Conservation (phyloP, 1,139 yeast species). For the Zygoascus sp. region DNA sequence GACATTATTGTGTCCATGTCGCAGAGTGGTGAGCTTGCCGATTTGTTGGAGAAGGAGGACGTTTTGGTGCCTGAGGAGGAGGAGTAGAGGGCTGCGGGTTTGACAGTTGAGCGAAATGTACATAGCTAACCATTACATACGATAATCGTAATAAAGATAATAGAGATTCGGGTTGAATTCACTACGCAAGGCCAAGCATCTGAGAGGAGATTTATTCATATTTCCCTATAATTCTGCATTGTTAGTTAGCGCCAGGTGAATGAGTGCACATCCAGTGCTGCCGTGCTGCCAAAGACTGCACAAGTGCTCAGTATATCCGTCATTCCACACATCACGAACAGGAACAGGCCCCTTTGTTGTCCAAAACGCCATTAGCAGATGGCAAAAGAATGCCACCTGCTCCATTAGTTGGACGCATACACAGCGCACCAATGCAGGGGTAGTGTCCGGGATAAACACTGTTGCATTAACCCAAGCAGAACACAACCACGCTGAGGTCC, state of each 20-base stretch:
- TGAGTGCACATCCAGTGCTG: not conserved
- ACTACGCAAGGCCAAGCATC: no score
- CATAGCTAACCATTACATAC: not conserved
- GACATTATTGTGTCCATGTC: constrained; percentile 93
- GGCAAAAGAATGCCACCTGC: not conserved
- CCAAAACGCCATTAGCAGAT: constrained; percentile 8
- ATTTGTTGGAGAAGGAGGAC: constrained; percentile 69
- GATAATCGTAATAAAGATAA: not conserved
- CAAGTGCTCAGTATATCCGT: constrained; percentile 7
- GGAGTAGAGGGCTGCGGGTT: not conserved
- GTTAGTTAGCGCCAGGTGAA: no score
- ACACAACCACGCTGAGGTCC: not conserved
- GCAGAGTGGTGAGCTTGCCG: constrained; percentile 84
- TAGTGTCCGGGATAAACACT: constrained; percentile 1
- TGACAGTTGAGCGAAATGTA: no score
- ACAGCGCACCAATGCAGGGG: not conserved
- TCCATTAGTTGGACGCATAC: constrained; percentile 8
- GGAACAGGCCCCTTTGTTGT: not conserved
- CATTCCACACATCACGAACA: not conserved
- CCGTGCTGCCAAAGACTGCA: no score
- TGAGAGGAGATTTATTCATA: no score
- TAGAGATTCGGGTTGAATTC: no score
- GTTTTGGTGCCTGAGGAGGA: constrained; percentile 76
- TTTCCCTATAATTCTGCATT: no score
- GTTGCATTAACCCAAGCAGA: not conserved